Evolutionary conservation across 805 yeast genomes (phyloP).

Genomic region (Candida arabinofermentans): DNA sequence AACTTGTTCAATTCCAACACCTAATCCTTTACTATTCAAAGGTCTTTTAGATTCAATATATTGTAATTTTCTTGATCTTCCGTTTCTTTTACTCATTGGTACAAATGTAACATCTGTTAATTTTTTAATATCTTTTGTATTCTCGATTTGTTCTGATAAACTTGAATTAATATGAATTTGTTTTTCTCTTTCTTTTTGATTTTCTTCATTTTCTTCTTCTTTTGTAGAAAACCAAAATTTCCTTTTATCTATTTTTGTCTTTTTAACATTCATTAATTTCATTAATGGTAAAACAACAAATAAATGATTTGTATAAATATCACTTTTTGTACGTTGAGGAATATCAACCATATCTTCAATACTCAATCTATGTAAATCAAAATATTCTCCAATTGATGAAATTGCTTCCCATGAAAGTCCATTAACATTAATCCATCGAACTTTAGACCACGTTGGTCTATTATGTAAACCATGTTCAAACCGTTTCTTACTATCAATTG

Average conservation of each 20-base stretch:
- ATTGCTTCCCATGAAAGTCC: slow-evolving; percentile 63
- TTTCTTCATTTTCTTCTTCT: not conserved
- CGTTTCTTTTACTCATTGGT: slow-evolving; percentile 6
- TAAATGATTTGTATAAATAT: slow-evolving; percentile 46
- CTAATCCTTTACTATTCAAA: slow-evolving; percentile 36
- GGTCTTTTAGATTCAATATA: slow-evolving; percentile 41
- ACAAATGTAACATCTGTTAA: slow-evolving; percentile 32
- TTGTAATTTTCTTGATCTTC: slow-evolving; percentile 21
- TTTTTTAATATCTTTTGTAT: slow-evolving; percentile 27
- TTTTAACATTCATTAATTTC: slow-evolving; percentile 35
- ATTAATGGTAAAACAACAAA: slow-evolving; percentile 53
- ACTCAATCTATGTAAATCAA: slow-evolving; percentile 49
- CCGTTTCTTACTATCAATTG: slow-evolving; percentile 14
- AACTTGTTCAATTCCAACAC: slow-evolving; percentile 54
- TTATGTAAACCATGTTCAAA: slow-evolving; percentile 29
- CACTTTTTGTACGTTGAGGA: slow-evolving; percentile 57
- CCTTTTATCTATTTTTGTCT: not conserved
- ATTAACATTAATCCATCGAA: slow-evolving; percentile 55
- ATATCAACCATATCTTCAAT: slow-evolving; percentile 61
- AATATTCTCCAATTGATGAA: slow-evolving; percentile 40
- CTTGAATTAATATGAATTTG: not conserved
- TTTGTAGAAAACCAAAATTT: slow-evolving; percentile 6
- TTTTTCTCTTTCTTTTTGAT: not conserved
- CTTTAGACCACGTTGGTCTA: slow-evolving; percentile 45
- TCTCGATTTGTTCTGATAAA: slow-evolving; percentile 18